Percentiles rank a stretch among this genome's conserved stretches.
Conservation (phyloP, 2,329 filamentous ascomycete genomes). For the Tricladium varicosporioides region DNA sequence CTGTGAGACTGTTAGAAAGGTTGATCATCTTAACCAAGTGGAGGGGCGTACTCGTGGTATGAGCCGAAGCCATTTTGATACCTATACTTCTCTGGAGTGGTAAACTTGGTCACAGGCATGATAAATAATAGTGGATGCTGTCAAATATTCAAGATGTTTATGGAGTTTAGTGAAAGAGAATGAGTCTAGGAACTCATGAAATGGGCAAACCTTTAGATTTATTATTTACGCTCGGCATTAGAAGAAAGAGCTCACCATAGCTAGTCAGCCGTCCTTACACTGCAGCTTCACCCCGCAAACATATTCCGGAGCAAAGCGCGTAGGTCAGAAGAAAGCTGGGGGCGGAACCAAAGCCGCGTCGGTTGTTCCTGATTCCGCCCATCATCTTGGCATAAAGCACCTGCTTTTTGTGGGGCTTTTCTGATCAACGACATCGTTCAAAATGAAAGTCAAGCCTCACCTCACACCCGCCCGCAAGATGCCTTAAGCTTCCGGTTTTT, state of each 20-base stretch:
- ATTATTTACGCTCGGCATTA: background rate
- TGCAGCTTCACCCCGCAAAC: background rate
- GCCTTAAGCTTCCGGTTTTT: background rate
- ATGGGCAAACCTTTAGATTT: background rate
- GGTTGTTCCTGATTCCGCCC: background rate
- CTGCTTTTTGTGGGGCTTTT: background rate
- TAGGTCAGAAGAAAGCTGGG: background rate
- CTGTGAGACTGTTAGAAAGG: slow-evolving; percentile 37
- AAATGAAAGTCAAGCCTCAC: background rate
- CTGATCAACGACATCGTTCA: background rate
- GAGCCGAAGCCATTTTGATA: slow-evolving; percentile 68
- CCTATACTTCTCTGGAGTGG: slow-evolving; percentile 60
- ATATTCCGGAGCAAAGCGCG: background rate
- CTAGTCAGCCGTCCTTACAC: background rate
- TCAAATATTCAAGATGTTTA: background rate
- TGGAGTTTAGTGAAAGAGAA: background rate
- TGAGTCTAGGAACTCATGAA: background rate
- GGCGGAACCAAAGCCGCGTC: background rate
- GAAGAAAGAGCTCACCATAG: background rate
- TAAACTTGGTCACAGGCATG: slow-evolving; percentile 66
- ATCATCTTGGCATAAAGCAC: background rate
- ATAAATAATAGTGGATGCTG: slow-evolving; percentile 39
- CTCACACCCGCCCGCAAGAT: background rate
- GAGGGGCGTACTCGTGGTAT: slow-evolving; percentile 58
- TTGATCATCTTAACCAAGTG: background rate